Conservation (phyloP, 139 green algal species). For the Tetradesmus lagerheimii region DNA sequence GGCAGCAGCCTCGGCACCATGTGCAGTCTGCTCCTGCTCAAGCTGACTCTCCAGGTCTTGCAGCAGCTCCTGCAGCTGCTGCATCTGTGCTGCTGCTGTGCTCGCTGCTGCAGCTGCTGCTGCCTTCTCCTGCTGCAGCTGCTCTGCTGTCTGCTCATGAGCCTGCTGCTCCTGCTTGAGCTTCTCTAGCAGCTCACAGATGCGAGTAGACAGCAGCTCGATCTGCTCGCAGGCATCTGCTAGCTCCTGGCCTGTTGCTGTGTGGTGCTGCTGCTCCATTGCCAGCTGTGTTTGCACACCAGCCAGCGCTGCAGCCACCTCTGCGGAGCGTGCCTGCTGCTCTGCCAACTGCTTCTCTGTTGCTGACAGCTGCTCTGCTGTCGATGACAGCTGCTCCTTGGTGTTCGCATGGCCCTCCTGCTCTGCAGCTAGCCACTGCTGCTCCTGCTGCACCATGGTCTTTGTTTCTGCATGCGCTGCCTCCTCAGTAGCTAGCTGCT, state of each 20-base stretch:
- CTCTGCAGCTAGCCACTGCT: conserved; percentile 8
- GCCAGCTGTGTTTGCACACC: neutral
- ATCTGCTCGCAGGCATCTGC: conserved; percentile 4
- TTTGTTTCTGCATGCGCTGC: neutral
- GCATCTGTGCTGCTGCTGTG: neutral
- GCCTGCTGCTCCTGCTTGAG: conserved; percentile 30
- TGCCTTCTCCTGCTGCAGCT: conserved; percentile 10
- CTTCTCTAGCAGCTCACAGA: neutral
- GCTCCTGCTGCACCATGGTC: neutral
- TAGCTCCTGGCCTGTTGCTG: neutral
- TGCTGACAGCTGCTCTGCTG: neutral
- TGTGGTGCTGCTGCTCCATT: conserved; percentile 16
- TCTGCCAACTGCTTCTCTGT: neutral
- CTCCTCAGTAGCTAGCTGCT: neutral
- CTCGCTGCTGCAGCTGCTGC: neutral
- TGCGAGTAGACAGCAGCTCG: neutral
- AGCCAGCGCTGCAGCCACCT: conserved; percentile 4
- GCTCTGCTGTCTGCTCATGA: neutral
- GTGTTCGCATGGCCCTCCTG: neutral
- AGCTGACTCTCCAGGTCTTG: conserved; percentile 19
- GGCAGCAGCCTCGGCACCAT: conserved; percentile 5
- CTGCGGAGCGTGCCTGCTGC: neutral
- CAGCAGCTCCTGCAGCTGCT: conserved; percentile 15
- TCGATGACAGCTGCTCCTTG: neutral
- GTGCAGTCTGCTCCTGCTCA: conserved; percentile 18